Percentiles rank a stretch among this genome's conserved stretches.
These are phyloP conservation scores for Arxiozyma heterogenica DNA, from an alignment of 1,139 yeast genomes.

Conservation along the genomic window DNA sequence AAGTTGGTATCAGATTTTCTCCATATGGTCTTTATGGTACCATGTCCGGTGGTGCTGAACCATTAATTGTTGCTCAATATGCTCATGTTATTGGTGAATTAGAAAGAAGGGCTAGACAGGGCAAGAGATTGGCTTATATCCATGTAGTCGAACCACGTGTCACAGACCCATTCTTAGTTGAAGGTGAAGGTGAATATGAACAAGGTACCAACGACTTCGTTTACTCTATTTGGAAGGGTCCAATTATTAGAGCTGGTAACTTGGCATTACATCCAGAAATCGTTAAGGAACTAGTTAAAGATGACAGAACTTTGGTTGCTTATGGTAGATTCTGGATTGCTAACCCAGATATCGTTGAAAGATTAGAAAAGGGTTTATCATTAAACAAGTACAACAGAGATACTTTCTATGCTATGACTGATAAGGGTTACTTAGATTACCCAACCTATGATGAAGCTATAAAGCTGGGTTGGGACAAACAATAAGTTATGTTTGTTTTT, in stretches of 20 bases:
- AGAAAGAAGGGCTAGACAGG: constrained; percentile 32
- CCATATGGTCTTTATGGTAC: constrained; percentile 5
- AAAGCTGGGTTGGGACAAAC: constrained; percentile 12
- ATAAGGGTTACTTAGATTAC: constrained; percentile 29
- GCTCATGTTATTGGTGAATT: constrained; percentile 33
- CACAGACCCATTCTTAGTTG: constrained; percentile 22
- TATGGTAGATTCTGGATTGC: constrained; percentile 41
- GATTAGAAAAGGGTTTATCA: constrained; percentile 38
- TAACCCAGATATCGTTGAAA: constrained; percentile 44
- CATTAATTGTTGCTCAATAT: constrained; percentile 29
- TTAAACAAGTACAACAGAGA: constrained; percentile 36
- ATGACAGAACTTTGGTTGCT: constrained; percentile 37
- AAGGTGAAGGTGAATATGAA: constrained; percentile 23
- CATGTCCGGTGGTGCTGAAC: constrained; percentile 33
- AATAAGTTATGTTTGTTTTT: neutral
- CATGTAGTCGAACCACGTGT: constrained; percentile 44
- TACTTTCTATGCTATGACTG: constrained; percentile 32
- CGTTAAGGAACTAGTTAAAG: constrained; percentile 22
- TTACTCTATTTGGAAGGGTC: constrained; percentile 41
- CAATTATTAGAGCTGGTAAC: constrained; percentile 41
- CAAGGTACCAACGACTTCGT: constrained; percentile 34
- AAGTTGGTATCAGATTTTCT: constrained; percentile 40
- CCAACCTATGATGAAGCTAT: constrained; percentile 27
- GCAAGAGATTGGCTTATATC: constrained; percentile 41
- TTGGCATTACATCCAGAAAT: constrained; percentile 28